Percentiles rank a stretch among this genome's conserved stretches.
phyloP scores from a whole-genome alignment of 495 filamentous ascomycete genomes.

The Jackrogersella multiformis region DNA sequence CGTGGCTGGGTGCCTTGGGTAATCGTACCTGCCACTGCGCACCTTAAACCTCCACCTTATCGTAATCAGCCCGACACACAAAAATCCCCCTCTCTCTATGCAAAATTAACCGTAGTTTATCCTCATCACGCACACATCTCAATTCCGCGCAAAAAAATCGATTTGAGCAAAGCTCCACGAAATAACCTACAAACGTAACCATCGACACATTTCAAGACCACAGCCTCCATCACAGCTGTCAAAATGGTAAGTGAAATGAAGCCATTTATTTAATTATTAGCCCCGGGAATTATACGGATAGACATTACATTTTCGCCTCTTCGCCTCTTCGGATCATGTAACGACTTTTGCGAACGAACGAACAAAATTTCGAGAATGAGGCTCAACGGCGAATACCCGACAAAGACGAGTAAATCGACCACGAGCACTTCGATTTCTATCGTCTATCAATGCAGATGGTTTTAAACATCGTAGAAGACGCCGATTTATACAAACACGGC shows the following conservation, averaged over 20 bases:
- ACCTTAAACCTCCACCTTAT: not conserved
- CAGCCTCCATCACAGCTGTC: conserved; percentile 31
- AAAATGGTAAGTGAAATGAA: conserved; percentile 39
- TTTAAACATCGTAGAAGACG: not conserved
- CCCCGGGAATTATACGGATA: not conserved
- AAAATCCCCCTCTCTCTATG: conserved; percentile 4
- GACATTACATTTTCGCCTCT: not conserved
- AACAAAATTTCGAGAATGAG: not conserved
- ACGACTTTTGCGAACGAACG: conserved; percentile 11
- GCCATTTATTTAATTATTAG: conserved; percentile 10
- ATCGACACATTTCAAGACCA: conserved; percentile 33
- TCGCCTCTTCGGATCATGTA: not conserved
- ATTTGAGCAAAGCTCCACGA: conserved; percentile 31
- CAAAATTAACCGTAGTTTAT: conserved; percentile 38
- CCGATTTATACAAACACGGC: not conserved
- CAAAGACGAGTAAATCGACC: conserved; percentile 4
- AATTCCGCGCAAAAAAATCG: conserved; percentile 36
- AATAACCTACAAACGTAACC: conserved; percentile 25
- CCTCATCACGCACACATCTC: conserved; percentile 41
- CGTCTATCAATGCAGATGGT: not conserved
- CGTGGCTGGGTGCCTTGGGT: too few relatives aligned
- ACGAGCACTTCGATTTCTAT: not conserved
- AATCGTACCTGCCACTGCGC: too few relatives aligned
- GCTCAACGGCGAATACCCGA: conserved; percentile 9
- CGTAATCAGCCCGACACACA: not conserved